These are phyloP conservation scores for Lachnellula arida DNA, from an alignment of 2,329 filamentous ascomycete species.

Conservation along the genomic window DNA sequence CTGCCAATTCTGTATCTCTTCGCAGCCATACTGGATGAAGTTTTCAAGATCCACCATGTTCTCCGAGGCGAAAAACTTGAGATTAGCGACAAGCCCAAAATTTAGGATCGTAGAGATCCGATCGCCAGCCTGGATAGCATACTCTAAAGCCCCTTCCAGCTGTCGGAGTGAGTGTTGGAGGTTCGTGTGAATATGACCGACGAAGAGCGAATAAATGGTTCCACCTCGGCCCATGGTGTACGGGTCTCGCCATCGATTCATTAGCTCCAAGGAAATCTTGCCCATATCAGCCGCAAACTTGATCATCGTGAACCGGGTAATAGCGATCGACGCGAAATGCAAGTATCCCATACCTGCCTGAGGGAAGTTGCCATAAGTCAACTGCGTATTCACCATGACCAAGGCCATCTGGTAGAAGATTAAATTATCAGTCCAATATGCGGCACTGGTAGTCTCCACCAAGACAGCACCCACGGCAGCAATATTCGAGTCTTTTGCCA, in stretches of 20 bases:
- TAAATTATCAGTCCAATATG: slow-evolving; percentile 68
- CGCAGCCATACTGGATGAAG: slow-evolving; percentile 64
- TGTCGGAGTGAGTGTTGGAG: slow-evolving; percentile 53
- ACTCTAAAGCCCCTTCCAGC: slow-evolving; percentile 62
- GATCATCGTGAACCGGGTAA: slow-evolving; percentile 67
- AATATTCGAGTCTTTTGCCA: slow-evolving; percentile 48
- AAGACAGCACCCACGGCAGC: slow-evolving; percentile 65
- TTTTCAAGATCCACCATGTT: slow-evolving; percentile 65
- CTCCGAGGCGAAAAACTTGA: slow-evolving; percentile 66
- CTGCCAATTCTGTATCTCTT: slow-evolving; percentile 70
- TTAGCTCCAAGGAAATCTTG: slow-evolving; percentile 56
- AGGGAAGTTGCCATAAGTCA: slow-evolving; percentile 60
- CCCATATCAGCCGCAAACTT: slow-evolving; percentile 63
- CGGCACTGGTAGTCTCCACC: slow-evolving; percentile 63
- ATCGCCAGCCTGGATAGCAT: slow-evolving; percentile 63
- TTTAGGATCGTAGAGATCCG: slow-evolving; percentile 67
- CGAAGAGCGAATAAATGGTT: slow-evolving; percentile 63
- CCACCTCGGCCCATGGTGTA: slow-evolving; percentile 65
- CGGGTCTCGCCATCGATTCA: slow-evolving; percentile 57
- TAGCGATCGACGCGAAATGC: slow-evolving; percentile 61
- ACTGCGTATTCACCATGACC: slow-evolving; percentile 61
- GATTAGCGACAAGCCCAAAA: slow-evolving; percentile 61
- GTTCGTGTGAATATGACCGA: slow-evolving; percentile 66
- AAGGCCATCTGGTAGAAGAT: slow-evolving; percentile 69
- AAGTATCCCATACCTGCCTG: slow-evolving; percentile 67